Conservation (phyloP, 495 filamentous ascomycete species). For the Podospora anserina region DNA sequence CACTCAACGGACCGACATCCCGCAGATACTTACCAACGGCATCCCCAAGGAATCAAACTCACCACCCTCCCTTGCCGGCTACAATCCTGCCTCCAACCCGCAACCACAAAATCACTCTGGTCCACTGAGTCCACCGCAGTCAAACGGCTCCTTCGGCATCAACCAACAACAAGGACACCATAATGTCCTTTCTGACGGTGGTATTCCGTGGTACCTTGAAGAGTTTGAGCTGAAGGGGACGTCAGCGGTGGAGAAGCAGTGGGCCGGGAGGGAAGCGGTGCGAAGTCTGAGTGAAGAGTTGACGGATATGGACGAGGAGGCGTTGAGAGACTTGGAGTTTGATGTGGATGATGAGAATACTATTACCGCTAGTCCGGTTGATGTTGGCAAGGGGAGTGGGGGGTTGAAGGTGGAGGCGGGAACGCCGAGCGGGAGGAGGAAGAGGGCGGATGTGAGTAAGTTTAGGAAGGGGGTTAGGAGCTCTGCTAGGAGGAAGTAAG, state of each 20-base stretch:
- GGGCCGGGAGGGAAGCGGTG: conserved; percentile 71
- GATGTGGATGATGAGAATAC: conserved; percentile 38
- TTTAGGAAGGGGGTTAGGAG: conserved; percentile 8
- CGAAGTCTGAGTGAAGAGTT: conserved; percentile 81
- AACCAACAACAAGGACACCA: conserved; percentile 27
- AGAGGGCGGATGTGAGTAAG: conserved; percentile 4
- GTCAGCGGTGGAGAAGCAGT: conserved; percentile 63
- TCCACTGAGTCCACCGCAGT: conserved; percentile 47
- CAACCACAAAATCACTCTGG: conserved; percentile 21
- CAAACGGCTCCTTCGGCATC: conserved; percentile 43
- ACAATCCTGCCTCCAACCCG: conserved; percentile 14
- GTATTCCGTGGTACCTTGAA: conserved; percentile 84
- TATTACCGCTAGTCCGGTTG: conserved; percentile 8
- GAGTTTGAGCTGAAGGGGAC: conserved; percentile 77
- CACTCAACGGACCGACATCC: conserved; percentile 16
- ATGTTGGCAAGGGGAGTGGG: neutral
- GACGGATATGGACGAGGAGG: conserved; percentile 84
- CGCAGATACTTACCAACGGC: conserved; percentile 28
- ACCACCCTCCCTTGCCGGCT: conserved; percentile 37
- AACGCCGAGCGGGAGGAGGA: neutral
- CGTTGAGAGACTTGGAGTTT: conserved; percentile 60
- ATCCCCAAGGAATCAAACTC: conserved; percentile 36
- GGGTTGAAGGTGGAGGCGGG: neutral
- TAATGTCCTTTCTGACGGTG: conserved; percentile 63
- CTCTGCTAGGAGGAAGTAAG: conserved; percentile 11